A percentile compares a stretch with the other conserved stretches of the same genome.
These are phyloP conservation scores for Podochytrium sp. DNA, from an alignment of 192 early-diverging fungal genomes.

Conservation along the genomic window DNA sequence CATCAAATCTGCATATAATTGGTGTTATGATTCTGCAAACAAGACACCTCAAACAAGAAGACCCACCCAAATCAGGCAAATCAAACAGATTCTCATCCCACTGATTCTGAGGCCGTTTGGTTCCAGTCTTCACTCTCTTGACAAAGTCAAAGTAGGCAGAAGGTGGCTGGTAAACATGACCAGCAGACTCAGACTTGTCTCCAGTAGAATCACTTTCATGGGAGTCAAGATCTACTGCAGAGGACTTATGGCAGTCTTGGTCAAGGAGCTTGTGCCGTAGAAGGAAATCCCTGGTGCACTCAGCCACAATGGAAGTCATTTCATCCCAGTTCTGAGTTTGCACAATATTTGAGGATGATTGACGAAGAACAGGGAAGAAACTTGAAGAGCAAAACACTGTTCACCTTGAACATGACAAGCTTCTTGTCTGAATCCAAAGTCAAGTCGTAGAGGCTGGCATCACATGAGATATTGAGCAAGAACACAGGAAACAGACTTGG, in stretches of 20 bases:
- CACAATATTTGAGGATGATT: no score
- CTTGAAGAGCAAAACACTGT: no score
- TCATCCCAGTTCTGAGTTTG: no score
- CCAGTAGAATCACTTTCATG: neutral
- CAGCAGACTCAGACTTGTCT: neutral
- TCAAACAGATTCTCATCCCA: slow-evolving; percentile 22
- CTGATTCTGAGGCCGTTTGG: neutral
- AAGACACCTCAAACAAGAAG: no score
- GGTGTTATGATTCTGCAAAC: no score
- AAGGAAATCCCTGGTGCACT: slow-evolving; percentile 1
- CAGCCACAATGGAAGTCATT: neutral
- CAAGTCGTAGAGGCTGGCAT: slow-evolving; percentile 50
- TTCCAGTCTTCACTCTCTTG: neutral
- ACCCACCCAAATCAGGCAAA: no score
- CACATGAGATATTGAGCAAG: slow-evolving; percentile 55
- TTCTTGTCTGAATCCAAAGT: slow-evolving; percentile 60
- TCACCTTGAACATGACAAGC: slow-evolving; percentile 60
- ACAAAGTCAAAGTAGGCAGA: neutral
- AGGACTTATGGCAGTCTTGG: neutral
- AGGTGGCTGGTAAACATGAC: neutral
- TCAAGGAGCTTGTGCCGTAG: neutral
- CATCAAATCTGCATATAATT: no score
- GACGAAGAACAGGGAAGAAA: no score
- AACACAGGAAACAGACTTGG: slow-evolving; percentile 65
- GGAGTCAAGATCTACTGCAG: no score